Percentiles rank a stretch among this genome's conserved stretches.
These are phyloP conservation scores for Aethionema arabicum DNA, from an alignment of 345 rosid species.

Conservation along the genomic window DNA sequence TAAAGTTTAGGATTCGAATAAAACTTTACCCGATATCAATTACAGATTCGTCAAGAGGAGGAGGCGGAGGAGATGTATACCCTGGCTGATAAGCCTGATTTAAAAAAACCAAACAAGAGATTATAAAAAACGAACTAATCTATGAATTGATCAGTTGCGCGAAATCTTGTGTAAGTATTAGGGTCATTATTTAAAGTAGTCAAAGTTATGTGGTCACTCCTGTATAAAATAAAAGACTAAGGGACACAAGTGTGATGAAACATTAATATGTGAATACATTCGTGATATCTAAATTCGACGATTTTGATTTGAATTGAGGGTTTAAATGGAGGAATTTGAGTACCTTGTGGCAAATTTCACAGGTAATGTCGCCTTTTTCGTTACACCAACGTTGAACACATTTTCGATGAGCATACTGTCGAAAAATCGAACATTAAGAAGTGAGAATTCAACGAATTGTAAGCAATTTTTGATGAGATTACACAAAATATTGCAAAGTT, in stretches of 20 bases:
- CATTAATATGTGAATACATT: no score
- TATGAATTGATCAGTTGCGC: neutral
- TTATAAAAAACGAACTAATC: neutral
- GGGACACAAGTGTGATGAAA: no score
- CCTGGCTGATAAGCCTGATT: conserved; percentile 79
- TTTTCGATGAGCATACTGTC: conserved; percentile 93
- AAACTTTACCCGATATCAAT: conserved; percentile 75
- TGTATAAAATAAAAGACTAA: no score
- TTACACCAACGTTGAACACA: conserved; percentile 99
- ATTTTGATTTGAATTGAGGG: neutral
- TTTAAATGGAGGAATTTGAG: conserved; percentile 1
- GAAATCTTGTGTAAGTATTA: no score
- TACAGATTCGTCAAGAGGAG: conserved; percentile 59
- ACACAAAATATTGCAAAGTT: no score
- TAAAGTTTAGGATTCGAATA: no score
- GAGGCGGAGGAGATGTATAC: conserved; percentile 73
- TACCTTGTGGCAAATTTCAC: conserved; percentile 99
- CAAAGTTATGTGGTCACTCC: no score
- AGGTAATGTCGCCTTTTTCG: conserved; percentile 86
- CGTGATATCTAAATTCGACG: no score
- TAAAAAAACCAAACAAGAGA: neutral
- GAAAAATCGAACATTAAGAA: neutral
- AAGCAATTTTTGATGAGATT: no score
- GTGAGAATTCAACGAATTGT: neutral
- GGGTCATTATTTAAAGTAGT: no score